phyloP scores from a whole-genome alignment of 1,284 basidiomycete species.

The Boletellus dicymbophilus region DNA sequence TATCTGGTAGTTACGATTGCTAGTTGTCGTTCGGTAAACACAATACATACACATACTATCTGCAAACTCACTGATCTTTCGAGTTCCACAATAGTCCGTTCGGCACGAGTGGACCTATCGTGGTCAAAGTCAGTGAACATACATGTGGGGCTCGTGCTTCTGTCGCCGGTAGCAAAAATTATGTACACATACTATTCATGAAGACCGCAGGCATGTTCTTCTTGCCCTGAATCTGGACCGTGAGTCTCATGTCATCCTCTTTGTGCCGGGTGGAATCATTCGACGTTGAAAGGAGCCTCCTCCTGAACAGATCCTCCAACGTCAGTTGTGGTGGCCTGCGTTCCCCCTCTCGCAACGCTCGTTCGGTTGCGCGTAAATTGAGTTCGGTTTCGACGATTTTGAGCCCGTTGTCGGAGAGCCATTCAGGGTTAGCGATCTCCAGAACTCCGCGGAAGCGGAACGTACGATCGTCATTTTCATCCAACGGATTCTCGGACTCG shows the following conservation, averaged over 20 bases:
- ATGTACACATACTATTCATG: conserved; percentile 41
- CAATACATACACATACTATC: neutral
- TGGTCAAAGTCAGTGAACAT: conserved; percentile 7
- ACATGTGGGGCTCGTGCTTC: too few species aligned
- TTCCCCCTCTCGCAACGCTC: conserved; percentile 22
- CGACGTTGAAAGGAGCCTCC: conserved; percentile 20
- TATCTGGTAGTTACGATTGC: conserved; percentile 42
- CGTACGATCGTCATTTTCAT: conserved; percentile 19
- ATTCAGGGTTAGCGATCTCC: conserved; percentile 41
- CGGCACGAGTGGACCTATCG: conserved; percentile 12
- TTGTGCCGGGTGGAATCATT: conserved; percentile 14
- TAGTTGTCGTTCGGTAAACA: conserved; percentile 9
- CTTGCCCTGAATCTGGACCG: conserved; percentile 40
- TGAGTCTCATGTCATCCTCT: conserved; percentile 31
- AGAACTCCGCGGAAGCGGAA: conserved; percentile 50
- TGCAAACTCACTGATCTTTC: conserved; percentile 26
- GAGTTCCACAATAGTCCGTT: conserved; percentile 30
- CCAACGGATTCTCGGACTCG: conserved; percentile 25
- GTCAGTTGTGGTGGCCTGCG: conserved; percentile 30
- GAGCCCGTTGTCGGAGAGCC: conserved; percentile 47
- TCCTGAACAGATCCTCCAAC: conserved; percentile 37
- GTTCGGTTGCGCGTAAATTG: conserved; percentile 35
- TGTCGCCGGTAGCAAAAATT: too few species aligned
- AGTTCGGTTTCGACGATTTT: conserved; percentile 44
- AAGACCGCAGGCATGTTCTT: conserved; percentile 45